Evolutionary conservation across 106 monocot species (phyloP).

Genomic region (Gastrodia elata): DNA sequence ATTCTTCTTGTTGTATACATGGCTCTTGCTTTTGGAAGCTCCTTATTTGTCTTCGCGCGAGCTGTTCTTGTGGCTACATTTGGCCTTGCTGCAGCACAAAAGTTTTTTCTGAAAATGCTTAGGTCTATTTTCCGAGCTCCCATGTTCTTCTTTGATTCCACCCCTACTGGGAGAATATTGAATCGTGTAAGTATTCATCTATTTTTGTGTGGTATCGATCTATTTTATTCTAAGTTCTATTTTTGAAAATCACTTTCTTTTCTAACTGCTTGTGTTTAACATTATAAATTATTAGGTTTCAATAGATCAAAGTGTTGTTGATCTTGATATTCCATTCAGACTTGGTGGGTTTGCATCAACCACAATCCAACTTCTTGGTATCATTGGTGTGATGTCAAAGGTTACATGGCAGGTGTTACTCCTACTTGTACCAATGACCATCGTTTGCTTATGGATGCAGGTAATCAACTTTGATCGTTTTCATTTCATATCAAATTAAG

Average conservation of each 20-base stretch:
- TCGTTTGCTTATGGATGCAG: conserved; percentile 97
- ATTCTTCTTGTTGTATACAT: conserved; percentile 87
- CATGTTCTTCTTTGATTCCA: conserved; percentile 97
- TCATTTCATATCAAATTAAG: background rate
- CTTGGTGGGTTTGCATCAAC: conserved; percentile 92
- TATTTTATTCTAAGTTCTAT: background rate
- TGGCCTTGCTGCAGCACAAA: conserved; percentile 89
- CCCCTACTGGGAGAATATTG: conserved; percentile 85
- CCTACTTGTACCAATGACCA: conserved; percentile 76
- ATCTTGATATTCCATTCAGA: conserved; percentile 93
- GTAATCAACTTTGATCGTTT: conserved; percentile 24
- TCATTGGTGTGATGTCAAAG: conserved; percentile 86
- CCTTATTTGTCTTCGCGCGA: conserved; percentile 82
- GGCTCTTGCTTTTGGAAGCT: conserved; percentile 93
- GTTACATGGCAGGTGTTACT: conserved; percentile 95
- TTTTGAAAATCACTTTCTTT: background rate
- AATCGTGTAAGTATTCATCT: conserved; percentile 61
- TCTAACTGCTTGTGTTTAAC: background rate
- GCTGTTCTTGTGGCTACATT: conserved; percentile 91
- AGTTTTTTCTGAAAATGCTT: conserved; percentile 85
- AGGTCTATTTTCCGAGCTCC: conserved; percentile 78
- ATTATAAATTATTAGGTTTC: conserved; percentile 71
- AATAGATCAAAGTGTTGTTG: conserved; percentile 97
- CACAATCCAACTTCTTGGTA: conserved; percentile 89
- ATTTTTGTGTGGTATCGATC: conserved; percentile 1